These are phyloP conservation scores for Petrea volubilis DNA, from an alignment of 257 asterid species.

Conservation along the genomic window DNA sequence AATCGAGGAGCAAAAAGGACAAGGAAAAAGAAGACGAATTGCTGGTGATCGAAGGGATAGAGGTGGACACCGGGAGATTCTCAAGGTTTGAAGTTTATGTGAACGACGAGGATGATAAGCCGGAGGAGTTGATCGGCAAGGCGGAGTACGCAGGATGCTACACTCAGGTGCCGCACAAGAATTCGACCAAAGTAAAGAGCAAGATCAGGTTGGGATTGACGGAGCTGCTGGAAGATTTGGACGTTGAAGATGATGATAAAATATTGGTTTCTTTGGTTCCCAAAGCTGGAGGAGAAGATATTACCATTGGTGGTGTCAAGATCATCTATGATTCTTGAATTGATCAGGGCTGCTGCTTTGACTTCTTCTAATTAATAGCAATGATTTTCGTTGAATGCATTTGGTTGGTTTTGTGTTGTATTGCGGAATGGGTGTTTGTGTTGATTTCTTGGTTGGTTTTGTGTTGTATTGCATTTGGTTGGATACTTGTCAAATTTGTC, in stretches of 20 bases:
- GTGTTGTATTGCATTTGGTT: too few species aligned
- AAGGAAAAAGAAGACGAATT: constrained; percentile 39
- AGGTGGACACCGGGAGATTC: constrained; percentile 26
- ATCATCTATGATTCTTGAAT: constrained; percentile 31
- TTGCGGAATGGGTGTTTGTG: too few species aligned
- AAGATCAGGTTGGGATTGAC: constrained; percentile 33
- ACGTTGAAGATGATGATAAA: constrained; percentile 44
- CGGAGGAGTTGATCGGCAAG: constrained; percentile 31
- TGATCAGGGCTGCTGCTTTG: too few species aligned
- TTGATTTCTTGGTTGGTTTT: too few species aligned
- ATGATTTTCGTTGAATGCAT: too few species aligned
- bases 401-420: too few species aligned
- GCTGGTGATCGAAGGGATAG: constrained; percentile 46
- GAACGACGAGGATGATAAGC: constrained; percentile 48
- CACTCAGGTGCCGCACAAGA: constrained; percentile 43
- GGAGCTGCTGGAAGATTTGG: constrained; percentile 48
- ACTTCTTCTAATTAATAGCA: too few species aligned
- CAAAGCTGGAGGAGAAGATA: constrained; percentile 27
- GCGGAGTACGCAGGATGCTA: constrained; percentile 52
- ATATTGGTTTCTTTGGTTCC: constrained; percentile 52
- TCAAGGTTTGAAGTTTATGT: constrained; percentile 47
- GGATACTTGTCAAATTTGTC: too few species aligned
- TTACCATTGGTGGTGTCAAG: constrained; percentile 44
- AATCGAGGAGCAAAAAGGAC: constrained; percentile 26
- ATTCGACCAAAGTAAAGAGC: constrained; percentile 19